Percentiles rank a stretch among this genome's conserved stretches.
These are phyloP conservation scores for Jamesozyma jinghongensis DNA, from an alignment of 805 yeast genomes.

Conservation along the genomic window DNA sequence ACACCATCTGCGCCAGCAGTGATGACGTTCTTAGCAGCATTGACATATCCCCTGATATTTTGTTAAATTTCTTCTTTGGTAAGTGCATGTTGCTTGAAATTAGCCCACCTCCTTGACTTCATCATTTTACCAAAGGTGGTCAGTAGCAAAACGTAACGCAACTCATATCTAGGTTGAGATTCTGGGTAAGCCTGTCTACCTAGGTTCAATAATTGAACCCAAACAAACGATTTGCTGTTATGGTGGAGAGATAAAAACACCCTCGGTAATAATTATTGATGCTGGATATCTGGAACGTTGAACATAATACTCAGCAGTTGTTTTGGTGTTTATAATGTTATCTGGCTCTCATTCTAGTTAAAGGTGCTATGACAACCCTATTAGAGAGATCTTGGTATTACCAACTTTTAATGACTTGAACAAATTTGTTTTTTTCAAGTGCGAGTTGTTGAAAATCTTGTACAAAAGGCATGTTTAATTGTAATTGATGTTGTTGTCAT, in stretches of 20 bases:
- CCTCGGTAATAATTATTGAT: constrained; percentile 47
- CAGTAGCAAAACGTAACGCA: constrained; percentile 33
- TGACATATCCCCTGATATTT: constrained; percentile 32
- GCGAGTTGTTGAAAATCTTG: constrained; percentile 17
- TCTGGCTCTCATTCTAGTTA: constrained; percentile 36
- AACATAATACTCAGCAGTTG: constrained; percentile 41
- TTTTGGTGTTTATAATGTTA: constrained; percentile 35
- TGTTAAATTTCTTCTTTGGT: constrained; percentile 31
- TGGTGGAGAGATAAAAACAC: constrained; percentile 42
- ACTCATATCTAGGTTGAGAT: constrained; percentile 28
- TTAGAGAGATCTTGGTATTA: constrained; percentile 25
- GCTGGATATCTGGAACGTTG: constrained; percentile 48
- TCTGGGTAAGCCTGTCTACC: constrained; percentile 34
- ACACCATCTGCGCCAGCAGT: constrained; percentile 42
- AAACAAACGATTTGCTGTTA: constrained; percentile 35
- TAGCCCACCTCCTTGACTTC: too few relatives aligned
- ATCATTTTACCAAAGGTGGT: constrained; percentile 23
- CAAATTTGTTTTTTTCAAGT: constrained; percentile 26
- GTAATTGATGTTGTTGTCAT: too few relatives aligned
- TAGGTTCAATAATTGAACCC: constrained; percentile 44
- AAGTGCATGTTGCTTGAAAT: constrained; percentile 23
- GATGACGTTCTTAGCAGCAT: constrained; percentile 34
- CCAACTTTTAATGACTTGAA: constrained; percentile 40
- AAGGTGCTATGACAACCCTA: constrained; percentile 35
- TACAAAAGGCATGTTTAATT: constrained; percentile 20